Percentiles rank a stretch among this genome's conserved stretches.
Evolutionary conservation across 768 basidiomycete species (phyloP).

Genomic region (Hypholoma sublateritium): DNA sequence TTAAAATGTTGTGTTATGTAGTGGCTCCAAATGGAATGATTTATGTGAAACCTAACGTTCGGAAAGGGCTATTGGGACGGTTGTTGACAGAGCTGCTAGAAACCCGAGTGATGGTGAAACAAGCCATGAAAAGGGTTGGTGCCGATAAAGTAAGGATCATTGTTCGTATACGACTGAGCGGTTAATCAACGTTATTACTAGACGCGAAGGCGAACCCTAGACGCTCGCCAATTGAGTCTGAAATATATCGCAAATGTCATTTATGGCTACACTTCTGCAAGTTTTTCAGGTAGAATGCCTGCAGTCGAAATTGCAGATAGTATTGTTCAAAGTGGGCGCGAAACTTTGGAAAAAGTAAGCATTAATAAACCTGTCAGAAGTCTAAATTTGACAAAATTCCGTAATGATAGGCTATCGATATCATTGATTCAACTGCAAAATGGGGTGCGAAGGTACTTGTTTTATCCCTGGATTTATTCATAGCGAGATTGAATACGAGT

Average conservation of each 20-base stretch:
- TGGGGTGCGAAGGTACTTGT: constrained; percentile 78
- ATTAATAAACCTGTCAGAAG: neutral
- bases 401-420: constrained; percentile 65
- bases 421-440: constrained; percentile 72
- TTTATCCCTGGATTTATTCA: constrained; percentile 15
- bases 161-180: neutral
- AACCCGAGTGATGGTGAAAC: constrained; percentile 97
- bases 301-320: constrained; percentile 98
- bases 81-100: constrained; percentile 94
- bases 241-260: constrained; percentile 96
- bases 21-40: constrained; percentile 96
- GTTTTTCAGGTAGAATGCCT: constrained; percentile 96
- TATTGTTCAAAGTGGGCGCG: constrained; percentile 94
- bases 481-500: neutral
- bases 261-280: constrained; percentile 94
- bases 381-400: too few relatives aligned
- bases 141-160: constrained; percentile 64
- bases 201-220: constrained; percentile 74
- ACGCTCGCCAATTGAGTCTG: constrained; percentile 89
- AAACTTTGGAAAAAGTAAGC: constrained; percentile 87
- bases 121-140: constrained; percentile 84
- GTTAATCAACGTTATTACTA: constrained; percentile 27
- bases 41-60: constrained; percentile 83
- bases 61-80: constrained; percentile 82
- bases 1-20: constrained; percentile 29